Base-by-base conservation (phyloP, 768 basidiomycete genomes). In the Megacollybia marginata region DNA sequence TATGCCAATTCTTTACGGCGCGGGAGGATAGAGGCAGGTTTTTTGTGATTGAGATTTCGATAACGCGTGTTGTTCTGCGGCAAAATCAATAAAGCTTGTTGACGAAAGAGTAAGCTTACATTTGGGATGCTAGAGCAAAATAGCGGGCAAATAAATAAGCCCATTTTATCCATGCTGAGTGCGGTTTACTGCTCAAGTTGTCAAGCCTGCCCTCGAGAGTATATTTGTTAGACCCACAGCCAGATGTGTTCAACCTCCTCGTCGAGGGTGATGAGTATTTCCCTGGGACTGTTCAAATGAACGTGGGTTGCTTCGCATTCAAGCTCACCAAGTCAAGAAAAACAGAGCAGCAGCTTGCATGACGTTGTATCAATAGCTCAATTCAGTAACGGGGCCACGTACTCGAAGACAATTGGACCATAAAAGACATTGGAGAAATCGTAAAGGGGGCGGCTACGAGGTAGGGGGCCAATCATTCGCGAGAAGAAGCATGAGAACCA, bases 131-230 rank as follows among this genome's bases (percentile, higher is more conserved):
- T 16, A 65, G 46, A 9, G 60, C 44, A 48, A 64, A 62, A 51
- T 68, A 68, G 19, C 66, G 58, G 43, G 63, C 48, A 42, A 62
- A 59, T 15, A 65, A 46, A 48, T 60, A 68, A 18, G 58, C 51
- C 66, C 65, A 68, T 58, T 68, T 66, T 18, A 64, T 35, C 64
- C 62, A 68, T 36, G 63, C 62, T 20, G 38, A 40, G n/a, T 59
- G 54, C 20, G 54, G 55, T 49, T 62, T 65, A 46, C 66, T 67
- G 35, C 4, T 44, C 16, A 16, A 32, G 11, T n/a, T 16, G 33
- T 11, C 34, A 36, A 38, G 35, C 33, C 34, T 10, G 12, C 18
- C 15, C 23, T 28, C 23, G 23, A 13, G 40, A 36, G 44, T 40
- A 28, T 16, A 5, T 33, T 33, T n/a, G 33, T 9, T 16, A 18